Base-by-base conservation (phyloP, 257 asterid species). In the Coffea eugenioides region DNA sequence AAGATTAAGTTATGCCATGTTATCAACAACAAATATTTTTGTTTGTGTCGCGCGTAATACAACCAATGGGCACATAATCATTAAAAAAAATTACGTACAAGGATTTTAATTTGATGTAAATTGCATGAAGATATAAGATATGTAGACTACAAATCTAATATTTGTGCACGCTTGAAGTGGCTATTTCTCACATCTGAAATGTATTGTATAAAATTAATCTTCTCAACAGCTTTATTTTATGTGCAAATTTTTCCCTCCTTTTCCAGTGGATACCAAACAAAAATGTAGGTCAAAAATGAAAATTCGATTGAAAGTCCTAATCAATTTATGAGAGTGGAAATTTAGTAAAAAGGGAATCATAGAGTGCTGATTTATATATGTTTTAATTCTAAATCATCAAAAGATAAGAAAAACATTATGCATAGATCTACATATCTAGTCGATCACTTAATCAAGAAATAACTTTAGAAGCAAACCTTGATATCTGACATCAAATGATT, bases 401-500 rank as follows among this genome's bases (percentile, higher is more conserved):
- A 57, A 18, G 31, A 21, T 8, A 57, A 57, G 25, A 57, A 56
- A 57, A 57, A 20, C 5, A 18, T 20, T 21, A 6, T 59, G 65
- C 65, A 21, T 20, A 59, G 11, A 20, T 59, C 0, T 59, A 57
- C 10, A 57, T 57, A 3, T 57, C 64, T 57, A 20, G 27, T 18
- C 27, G 27, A 59, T 77, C 13, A 39, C 34, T 31, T 31, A n/a
- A 25, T 43, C 69, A 25, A 56, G 51, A 13, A 73, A 23, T 5
- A 67, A 65, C 34, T 31, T 31, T 31, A 31, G 15, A 39, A 41
- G 21, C 57, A 71, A 66, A 90, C 98, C 84, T 94, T 94, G 73
- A 92, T 94, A 78, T 94, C 93, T 59, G 97, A 97, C 86, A 92
- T 91, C 59, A 94, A 87, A 84, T 92, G 98, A 82, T 94, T 94